A percentile compares a stretch with the other conserved stretches of the same genome.
Evolutionary conservation across 1,139 yeast genomes (phyloP).

Genomic region (Taphrina populina): DNA sequence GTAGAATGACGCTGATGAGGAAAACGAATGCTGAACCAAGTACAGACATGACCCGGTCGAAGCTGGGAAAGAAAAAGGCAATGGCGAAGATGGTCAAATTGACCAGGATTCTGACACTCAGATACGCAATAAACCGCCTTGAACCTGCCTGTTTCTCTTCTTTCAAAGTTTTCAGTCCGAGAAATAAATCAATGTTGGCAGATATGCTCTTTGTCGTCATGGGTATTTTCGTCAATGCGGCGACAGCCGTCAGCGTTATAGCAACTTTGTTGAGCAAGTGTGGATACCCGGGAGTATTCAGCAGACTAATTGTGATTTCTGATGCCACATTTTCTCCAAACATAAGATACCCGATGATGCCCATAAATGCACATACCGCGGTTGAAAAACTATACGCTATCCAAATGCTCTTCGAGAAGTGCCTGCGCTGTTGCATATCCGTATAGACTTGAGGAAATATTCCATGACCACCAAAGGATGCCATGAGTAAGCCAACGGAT

Average conservation of each 20-base stretch:
- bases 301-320: constrained; percentile 76
- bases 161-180: constrained; percentile 43
- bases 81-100: constrained; percentile 51
- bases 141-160: constrained; percentile 39
- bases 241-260: constrained; percentile 69
- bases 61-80: constrained; percentile 66
- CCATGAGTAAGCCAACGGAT: constrained; percentile 73
- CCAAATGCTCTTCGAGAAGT: constrained; percentile 54
- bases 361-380: constrained; percentile 70
- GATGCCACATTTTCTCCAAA: constrained; percentile 76
- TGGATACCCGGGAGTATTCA: constrained; percentile 73
- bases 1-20: constrained; percentile 74
- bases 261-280: constrained; percentile 60
- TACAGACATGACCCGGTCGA: constrained; percentile 79
- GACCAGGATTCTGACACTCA: constrained; percentile 47
- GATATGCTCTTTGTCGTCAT: constrained; percentile 82
- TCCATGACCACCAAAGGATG: constrained; percentile 93
- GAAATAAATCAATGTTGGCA: constrained; percentile 58
- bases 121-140: constrained; percentile 17
- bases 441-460: constrained; percentile 76
- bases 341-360: constrained; percentile 79
- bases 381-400: constrained; percentile 66
- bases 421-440: constrained; percentile 76
- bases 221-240: constrained; percentile 86
- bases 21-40: constrained; percentile 81